Conservation (phyloP, 345 rosid genomes). For the Linum lewisii region DNA sequence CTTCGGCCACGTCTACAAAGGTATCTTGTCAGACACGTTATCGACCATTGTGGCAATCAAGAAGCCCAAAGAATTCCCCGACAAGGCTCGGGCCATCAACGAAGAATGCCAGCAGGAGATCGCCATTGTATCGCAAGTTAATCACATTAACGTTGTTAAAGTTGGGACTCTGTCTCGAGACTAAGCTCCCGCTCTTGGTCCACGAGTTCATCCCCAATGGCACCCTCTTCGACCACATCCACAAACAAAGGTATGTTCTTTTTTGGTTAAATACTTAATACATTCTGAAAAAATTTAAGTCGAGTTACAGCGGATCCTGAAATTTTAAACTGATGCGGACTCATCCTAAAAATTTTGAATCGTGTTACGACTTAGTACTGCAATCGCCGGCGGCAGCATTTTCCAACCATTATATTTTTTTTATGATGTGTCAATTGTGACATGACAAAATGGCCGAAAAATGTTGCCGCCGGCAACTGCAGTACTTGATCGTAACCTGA, state of each 20-base stretch:
- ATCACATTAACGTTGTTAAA: slow-evolving; percentile 28
- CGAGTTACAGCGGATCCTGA: too few species aligned
- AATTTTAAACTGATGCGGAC: too few species aligned
- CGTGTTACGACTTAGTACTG: too few species aligned
- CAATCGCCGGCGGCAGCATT: too few species aligned
- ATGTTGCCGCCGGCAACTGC: too few species aligned
- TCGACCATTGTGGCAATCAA: slow-evolving; percentile 8
- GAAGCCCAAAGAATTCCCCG: slow-evolving; percentile 12
- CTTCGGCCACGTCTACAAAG: slow-evolving; percentile 23
- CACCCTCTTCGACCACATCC: slow-evolving; percentile 16
- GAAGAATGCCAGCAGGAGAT: slow-evolving; percentile 21
- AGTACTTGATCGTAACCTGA: too few species aligned
- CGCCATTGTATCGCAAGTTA: slow-evolving; percentile 18
- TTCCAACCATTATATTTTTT: too few species aligned
- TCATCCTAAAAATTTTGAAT: too few species aligned
- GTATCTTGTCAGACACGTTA: slow-evolving; percentile 8
- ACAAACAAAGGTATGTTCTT: slow-evolving; percentile 14
- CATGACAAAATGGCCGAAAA: too few species aligned
- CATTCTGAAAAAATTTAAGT: too few species aligned
- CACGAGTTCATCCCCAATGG: slow-evolving; percentile 23
- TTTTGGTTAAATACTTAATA: too few species aligned
- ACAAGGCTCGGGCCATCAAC: slow-evolving; percentile 12
- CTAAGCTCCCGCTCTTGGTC: slow-evolving; percentile 26
- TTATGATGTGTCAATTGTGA: too few species aligned
- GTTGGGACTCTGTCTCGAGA: slow-evolving; percentile 28